These are phyloP conservation scores for Trichoderma koningii DNA, from an alignment of 2,329 filamentous ascomycete genomes.

Conservation along the genomic window DNA sequence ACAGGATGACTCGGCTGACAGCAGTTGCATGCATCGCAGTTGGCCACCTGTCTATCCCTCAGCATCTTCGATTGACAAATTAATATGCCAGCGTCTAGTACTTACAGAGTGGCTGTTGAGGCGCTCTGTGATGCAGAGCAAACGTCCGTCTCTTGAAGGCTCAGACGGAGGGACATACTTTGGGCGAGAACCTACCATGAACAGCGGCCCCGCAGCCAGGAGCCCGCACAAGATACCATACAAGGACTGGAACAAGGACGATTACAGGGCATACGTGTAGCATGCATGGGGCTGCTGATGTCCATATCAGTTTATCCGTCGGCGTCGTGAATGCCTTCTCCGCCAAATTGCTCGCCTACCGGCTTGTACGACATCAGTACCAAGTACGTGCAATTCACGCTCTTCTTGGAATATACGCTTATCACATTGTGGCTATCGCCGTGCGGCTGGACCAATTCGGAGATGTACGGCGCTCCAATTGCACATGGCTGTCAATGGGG, in stretches of 20 bases:
- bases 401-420: background rate
- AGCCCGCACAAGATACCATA: background rate
- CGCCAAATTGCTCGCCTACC: background rate
- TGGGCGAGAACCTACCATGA: background rate
- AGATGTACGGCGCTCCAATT: constrained; percentile 8
- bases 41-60: constrained; percentile 8
- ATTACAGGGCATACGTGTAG: background rate
- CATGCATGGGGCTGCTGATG: constrained; percentile 4
- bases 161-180: background rate
- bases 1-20: constrained; percentile 4
- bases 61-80: background rate
- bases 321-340: background rate
- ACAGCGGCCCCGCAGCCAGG: constrained; percentile 7
- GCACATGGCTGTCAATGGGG: background rate
- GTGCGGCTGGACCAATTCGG: constrained; percentile 9
- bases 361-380: background rate
- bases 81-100: background rate
- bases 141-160: background rate
- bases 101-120: background rate
- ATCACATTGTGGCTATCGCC: background rate
- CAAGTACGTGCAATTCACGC: background rate
- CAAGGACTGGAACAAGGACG: background rate
- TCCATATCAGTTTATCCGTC: background rate
- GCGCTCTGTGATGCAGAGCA: constrained; percentile 6
- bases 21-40: background rate